Evolutionary conservation across 208 protist genomes (phyloP).

Genomic region (Trypanosoma rangeli): DNA sequence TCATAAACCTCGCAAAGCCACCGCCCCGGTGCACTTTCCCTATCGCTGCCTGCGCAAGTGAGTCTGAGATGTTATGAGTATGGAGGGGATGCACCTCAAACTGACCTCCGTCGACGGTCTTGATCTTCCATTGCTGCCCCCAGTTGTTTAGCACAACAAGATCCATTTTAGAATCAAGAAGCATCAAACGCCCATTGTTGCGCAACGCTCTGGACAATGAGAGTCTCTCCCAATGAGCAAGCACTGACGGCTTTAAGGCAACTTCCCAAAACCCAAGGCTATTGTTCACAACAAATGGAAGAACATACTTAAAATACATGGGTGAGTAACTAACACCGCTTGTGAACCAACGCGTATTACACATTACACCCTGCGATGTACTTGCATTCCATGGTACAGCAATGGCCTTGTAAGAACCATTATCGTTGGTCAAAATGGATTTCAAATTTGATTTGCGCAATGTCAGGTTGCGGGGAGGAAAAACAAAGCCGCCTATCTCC

Average conservation of each 20-base stretch:
- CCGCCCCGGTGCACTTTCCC: conserved; percentile 26
- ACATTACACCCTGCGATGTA: not conserved
- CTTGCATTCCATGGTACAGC: conserved; percentile 36
- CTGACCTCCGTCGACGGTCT: not conserved
- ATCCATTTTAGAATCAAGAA: conserved; percentile 36
- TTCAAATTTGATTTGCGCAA: not conserved
- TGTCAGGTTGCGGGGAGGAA: not conserved
- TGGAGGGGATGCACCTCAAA: not conserved
- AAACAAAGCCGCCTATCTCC: not conserved
- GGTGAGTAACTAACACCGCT: conserved; percentile 27
- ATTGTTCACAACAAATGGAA: conserved; percentile 41
- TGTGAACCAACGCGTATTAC: conserved; percentile 3
- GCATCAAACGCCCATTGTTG: conserved; percentile 50
- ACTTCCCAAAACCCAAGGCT: conserved; percentile 50
- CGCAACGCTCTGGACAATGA: conserved; percentile 38
- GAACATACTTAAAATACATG: conserved; percentile 64
- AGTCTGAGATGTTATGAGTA: conserved; percentile 42
- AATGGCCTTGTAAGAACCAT: conserved; percentile 40
- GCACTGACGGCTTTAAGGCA: conserved; percentile 36
- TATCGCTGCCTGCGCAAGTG: conserved; percentile 40
- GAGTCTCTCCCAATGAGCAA: not conserved
- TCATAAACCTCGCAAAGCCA: conserved; percentile 31
- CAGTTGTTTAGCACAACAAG: conserved; percentile 63
- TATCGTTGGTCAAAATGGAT: not conserved
- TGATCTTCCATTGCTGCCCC: conserved; percentile 28